Conservation (phyloP, 495 filamentous ascomycete genomes). For the Penicillium coprophilum region DNA sequence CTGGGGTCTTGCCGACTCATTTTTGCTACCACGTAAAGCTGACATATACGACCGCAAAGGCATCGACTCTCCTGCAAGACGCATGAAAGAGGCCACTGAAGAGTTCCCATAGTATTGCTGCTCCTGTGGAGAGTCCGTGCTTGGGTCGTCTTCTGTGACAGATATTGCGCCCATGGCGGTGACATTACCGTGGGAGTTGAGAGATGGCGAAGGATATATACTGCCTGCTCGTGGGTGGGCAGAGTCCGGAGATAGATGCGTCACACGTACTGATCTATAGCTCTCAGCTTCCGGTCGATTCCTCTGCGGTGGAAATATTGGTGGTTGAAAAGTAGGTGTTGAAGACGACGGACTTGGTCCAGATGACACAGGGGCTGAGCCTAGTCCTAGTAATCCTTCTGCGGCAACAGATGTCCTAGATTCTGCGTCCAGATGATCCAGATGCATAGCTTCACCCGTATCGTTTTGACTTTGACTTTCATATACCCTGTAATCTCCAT, state of each 20-base stretch:
- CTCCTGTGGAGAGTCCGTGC: slow-evolving; percentile 28
- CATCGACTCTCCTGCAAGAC: slow-evolving; percentile 33
- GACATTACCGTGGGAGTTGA: slow-evolving; percentile 30
- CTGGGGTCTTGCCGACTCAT: slow-evolving; percentile 3
- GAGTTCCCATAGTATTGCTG: slow-evolving; percentile 46
- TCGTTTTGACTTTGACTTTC: slow-evolving; percentile 1
- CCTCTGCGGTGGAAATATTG: slow-evolving; percentile 1
- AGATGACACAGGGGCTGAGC: slow-evolving; percentile 7
- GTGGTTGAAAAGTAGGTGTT: slow-evolving; percentile 1
- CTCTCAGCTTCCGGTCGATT: slow-evolving; percentile 2
- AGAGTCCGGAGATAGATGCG: slow-evolving; percentile 1
- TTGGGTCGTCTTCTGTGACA: slow-evolving; percentile 25
- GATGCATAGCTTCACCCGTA: slow-evolving; percentile 5
- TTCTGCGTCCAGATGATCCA: slow-evolving; percentile 13
- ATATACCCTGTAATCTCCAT: slow-evolving; percentile 7
- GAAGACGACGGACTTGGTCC: background rate
- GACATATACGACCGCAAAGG: slow-evolving; percentile 22
- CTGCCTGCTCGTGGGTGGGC: slow-evolving; percentile 2
- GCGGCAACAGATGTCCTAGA: slow-evolving; percentile 26
- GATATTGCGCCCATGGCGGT: slow-evolving; percentile 40
- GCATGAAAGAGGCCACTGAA: slow-evolving; percentile 45
- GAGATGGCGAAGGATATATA: slow-evolving; percentile 18
- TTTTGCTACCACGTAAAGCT: slow-evolving; percentile 14
- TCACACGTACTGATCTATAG: slow-evolving; percentile 2
- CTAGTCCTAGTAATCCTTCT: slow-evolving; percentile 26